phyloP scores from a whole-genome alignment of 1,139 yeast species.

The Nakaseomyces uthaithaninus region DNA sequence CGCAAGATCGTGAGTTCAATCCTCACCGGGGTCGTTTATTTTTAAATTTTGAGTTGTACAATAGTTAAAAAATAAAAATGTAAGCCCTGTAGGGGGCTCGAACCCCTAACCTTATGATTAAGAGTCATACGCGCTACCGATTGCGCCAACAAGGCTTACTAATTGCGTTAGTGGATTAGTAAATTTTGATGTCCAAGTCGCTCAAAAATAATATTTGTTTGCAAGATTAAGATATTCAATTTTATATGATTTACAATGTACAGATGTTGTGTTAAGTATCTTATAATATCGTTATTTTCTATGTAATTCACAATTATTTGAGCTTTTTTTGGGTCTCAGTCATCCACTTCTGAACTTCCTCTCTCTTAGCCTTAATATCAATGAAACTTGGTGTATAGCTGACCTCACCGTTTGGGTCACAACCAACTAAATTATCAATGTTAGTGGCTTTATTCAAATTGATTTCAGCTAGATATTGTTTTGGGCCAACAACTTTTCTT shows the following conservation, averaged over 20 bases:
- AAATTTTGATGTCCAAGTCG: not conserved
- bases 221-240: not conserved
- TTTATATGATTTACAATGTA: not conserved
- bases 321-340: slow-evolving; percentile 10
- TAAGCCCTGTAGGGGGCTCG: slow-evolving; percentile 41
- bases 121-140: slow-evolving; percentile 43
- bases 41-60: not conserved
- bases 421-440: slow-evolving; percentile 26
- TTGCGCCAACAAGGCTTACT: slow-evolving; percentile 39
- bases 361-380: slow-evolving; percentile 24
- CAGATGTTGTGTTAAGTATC: not conserved
- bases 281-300: not conserved
- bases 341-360: slow-evolving; percentile 19
- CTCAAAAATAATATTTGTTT: not conserved
- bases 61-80: slow-evolving; percentile 12
- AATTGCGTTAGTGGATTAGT: not conserved
- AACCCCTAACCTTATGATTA: slow-evolving; percentile 41
- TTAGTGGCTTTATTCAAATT: slow-evolving; percentile 26
- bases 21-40: slow-evolving; percentile 10
- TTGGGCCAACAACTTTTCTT: slow-evolving; percentile 14
- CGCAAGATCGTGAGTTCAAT: slow-evolving; percentile 12
- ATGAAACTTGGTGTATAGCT: slow-evolving; percentile 27
- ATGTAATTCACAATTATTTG: slow-evolving; percentile 4
- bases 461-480: slow-evolving; percentile 26
- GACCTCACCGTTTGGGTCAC: slow-evolving; percentile 28